Evolutionary conservation across 2,329 filamentous ascomycete genomes (phyloP), one percentile per base, ranked within the genome.

Genomic region (Xylariales sp.): DNA sequence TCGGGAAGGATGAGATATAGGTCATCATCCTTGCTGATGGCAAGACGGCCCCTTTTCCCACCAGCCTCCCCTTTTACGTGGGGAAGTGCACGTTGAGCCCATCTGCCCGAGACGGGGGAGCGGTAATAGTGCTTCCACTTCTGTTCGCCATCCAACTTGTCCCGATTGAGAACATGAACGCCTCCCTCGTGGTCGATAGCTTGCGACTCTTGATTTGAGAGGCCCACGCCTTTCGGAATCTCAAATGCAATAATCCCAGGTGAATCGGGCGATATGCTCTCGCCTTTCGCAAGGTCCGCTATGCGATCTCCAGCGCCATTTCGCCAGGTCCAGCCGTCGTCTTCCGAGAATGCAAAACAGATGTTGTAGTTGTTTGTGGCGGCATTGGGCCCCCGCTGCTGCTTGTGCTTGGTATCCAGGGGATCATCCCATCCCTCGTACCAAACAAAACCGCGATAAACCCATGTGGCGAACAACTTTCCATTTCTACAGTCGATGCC

Each of bases 171-270:
- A 1, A 72, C 65, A 39, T 74, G 71, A 42, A 74, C 68, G 2
- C 68, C 63, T 0, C 70, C 71, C 2, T 59, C 60, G 3, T 48
- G 45, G 34, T 73, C 71, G 3, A 67, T 66, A 6, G 63, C 65
- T 47, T 75, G 70, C 3, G 65, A 64, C 55, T 74, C 71, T 53
- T 76, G 71, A 46, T 74, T 75, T 43, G 67, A 64, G 39, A 75
- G 62, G 2, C 72, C 65, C 16, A 59, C 65, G 4, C 63, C 62
- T 47, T 68, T 69, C 1, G 66, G 62, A n/a, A 74, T 69, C 3
- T 54, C 52, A 40, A 68, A 70, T 1, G 68, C 65, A 12, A 64
- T 60, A 34, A 73, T 66, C 0, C 69, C 71, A 0, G 57, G 43
- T 0, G 64, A 60, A 0, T 57, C 58, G 0, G 69, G 70, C 2